Evolutionary conservation across 1,284 basidiomycete species (phyloP).

Genomic region (Naganishia sp.): DNA sequence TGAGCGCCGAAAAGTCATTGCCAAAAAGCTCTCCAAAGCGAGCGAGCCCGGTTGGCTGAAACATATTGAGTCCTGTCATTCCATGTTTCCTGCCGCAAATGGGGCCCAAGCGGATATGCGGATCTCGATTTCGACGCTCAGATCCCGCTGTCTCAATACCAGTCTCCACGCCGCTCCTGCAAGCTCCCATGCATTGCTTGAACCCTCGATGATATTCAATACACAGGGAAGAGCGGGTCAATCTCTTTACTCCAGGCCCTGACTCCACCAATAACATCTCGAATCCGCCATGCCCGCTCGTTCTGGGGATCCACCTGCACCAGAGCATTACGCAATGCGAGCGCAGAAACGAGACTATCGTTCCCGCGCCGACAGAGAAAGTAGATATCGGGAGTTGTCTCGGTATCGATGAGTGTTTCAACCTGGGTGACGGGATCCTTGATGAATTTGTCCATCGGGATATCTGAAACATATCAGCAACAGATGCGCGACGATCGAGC

Average conservation of each 20-base stretch:
- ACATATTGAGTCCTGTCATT: too few species aligned
- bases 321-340: constrained; percentile 58
- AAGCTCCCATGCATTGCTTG: neutral
- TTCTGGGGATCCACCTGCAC: constrained; percentile 35
- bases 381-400: constrained; percentile 52
- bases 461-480: constrained; percentile 41
- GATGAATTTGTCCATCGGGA: constrained; percentile 46
- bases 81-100: too few species aligned
- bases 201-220: constrained; percentile 55
- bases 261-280: constrained; percentile 77
- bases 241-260: constrained; percentile 72
- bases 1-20: too few species aligned
- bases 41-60: too few species aligned
- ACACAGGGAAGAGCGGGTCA: constrained; percentile 73
- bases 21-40: too few species aligned
- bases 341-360: constrained; percentile 84
- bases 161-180: neutral
- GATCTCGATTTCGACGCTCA: neutral
- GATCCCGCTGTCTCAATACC: neutral
- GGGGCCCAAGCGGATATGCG: too few species aligned
- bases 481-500: neutral
- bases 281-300: constrained; percentile 53
- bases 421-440: constrained; percentile 34
- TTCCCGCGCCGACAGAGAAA: constrained; percentile 88
- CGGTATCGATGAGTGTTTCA: neutral